These are phyloP conservation scores for Cordyceps cateniannulata DNA, from an alignment of 2,329 filamentous ascomycete species.

Conservation along the genomic window DNA sequence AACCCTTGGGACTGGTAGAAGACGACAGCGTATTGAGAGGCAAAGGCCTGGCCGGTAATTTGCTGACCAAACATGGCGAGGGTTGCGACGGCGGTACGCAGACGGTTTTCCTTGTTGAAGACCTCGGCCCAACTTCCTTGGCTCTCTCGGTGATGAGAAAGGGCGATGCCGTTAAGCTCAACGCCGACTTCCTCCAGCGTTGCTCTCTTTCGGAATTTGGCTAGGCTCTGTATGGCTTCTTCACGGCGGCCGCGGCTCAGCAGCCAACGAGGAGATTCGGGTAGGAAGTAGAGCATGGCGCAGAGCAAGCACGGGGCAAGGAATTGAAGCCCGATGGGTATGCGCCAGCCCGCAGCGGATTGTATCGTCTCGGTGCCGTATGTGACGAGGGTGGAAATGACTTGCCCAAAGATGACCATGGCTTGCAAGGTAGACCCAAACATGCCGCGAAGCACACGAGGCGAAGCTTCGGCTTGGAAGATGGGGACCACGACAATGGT, in stretches of 20 bases:
- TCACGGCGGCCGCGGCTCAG: constrained; percentile 30
- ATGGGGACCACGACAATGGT: constrained; percentile 26
- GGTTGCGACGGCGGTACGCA: constrained; percentile 20
- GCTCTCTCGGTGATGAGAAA: constrained; percentile 16
- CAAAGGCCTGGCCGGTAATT: constrained; percentile 27
- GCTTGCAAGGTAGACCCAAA: constrained; percentile 23
- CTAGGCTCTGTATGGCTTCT: constrained; percentile 28
- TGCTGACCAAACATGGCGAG: constrained; percentile 27
- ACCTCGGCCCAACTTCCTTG: constrained; percentile 21
- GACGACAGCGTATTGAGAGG: constrained; percentile 23
- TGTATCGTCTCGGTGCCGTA: constrained; percentile 22
- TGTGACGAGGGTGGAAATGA: constrained; percentile 22
- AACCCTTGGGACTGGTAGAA: constrained; percentile 25
- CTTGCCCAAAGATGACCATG: constrained; percentile 22
- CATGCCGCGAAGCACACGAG: constrained; percentile 22
- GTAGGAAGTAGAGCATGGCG: constrained; percentile 28
- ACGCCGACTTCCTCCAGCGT: constrained; percentile 21
- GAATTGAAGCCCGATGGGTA: constrained; percentile 40
- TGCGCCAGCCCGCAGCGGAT: constrained; percentile 29
- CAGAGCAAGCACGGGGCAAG: constrained; percentile 32
- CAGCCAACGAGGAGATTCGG: constrained; percentile 41
- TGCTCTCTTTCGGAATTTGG: constrained; percentile 24
- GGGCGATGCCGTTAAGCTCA: constrained; percentile 19
- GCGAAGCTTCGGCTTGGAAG: constrained; percentile 23
- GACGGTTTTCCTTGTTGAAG: constrained; percentile 18